Evolutionary conservation across 371 early-diverging fungal species (phyloP).

Genomic region (Saksenaea vasiformis): DNA sequence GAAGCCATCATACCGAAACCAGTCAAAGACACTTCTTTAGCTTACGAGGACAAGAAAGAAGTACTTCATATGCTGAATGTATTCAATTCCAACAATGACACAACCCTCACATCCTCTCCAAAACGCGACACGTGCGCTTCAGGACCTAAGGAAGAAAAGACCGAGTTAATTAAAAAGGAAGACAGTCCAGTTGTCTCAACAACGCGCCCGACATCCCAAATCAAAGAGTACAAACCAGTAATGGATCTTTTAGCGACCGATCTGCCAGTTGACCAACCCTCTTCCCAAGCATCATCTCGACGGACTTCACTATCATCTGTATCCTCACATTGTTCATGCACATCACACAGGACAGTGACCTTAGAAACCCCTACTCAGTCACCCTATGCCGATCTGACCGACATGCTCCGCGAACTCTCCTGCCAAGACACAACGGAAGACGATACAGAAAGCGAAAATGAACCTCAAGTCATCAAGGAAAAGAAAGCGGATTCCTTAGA

Average conservation of each 20-base stretch:
- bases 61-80: conserved; percentile 44
- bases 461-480: neutral
- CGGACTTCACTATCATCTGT: conserved; percentile 1
- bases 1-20: conserved; percentile 8
- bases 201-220: neutral
- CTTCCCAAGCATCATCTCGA: conserved; percentile 5
- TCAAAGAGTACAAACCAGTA: neutral
- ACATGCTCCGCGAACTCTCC: conserved; percentile 6
- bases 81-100: conserved; percentile 15
- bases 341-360: neutral
- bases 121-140: neutral
- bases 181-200: neutral
- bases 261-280: neutral
- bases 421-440: conserved; percentile 6
- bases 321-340: conserved; percentile 8
- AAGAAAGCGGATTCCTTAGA: neutral
- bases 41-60: conserved; percentile 26
- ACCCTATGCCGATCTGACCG: conserved; percentile 23
- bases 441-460: neutral
- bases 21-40: conserved; percentile 8
- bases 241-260: conserved; percentile 2
- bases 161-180: neutral
- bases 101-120: conserved; percentile 13
- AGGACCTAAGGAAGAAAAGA: neutral
- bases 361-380: conserved; percentile 8